Evolutionary conservation across 371 early-diverging fungal genomes (phyloP).

Genomic region (Mortierella sp.): DNA sequence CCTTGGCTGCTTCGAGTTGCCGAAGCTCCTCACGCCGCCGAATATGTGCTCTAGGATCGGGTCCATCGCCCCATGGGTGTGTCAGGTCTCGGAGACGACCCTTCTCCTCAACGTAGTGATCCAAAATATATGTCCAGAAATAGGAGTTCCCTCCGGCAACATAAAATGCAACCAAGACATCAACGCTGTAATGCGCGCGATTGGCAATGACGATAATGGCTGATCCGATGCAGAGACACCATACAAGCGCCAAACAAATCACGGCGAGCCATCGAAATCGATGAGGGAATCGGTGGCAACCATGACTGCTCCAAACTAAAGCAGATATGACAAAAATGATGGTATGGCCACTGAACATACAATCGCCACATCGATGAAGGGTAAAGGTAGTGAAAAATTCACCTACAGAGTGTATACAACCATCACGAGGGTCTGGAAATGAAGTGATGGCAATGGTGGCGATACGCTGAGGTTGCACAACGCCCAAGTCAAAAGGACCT

Average conservation of each 20-base stretch:
- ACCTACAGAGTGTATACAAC: slow-evolving; percentile 62
- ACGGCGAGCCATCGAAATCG: slow-evolving; percentile 51
- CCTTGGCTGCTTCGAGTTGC: neutral
- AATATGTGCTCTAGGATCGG: slow-evolving; percentile 33
- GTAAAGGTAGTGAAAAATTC: slow-evolving; percentile 64
- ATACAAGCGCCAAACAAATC: slow-evolving; percentile 36
- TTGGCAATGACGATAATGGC: slow-evolving; percentile 68
- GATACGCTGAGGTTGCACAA: slow-evolving; percentile 65
- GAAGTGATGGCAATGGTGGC: slow-evolving; percentile 72
- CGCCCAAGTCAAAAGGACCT: slow-evolving; percentile 61
- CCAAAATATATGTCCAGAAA: slow-evolving; percentile 50
- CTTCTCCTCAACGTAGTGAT: slow-evolving; percentile 42
- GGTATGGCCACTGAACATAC: slow-evolving; percentile 72
- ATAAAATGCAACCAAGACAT: slow-evolving; percentile 69
- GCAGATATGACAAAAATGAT: slow-evolving; percentile 67
- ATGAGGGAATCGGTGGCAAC: slow-evolving; percentile 44
- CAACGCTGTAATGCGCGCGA: slow-evolving; percentile 71
- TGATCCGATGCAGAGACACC: slow-evolving; percentile 62
- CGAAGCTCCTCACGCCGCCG: slow-evolving; percentile 7
- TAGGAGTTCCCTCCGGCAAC: slow-evolving; percentile 64
- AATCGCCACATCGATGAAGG: slow-evolving; percentile 70
- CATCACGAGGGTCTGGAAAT: slow-evolving; percentile 67
- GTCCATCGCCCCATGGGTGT: slow-evolving; percentile 39
- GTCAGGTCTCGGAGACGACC: slow-evolving; percentile 38
- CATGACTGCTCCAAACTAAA: slow-evolving; percentile 66